A percentile compares a stretch with the other conserved stretches of the same genome.
Evolutionary conservation across 805 yeast species (phyloP).

Genomic region (Pichia nakasei): DNA sequence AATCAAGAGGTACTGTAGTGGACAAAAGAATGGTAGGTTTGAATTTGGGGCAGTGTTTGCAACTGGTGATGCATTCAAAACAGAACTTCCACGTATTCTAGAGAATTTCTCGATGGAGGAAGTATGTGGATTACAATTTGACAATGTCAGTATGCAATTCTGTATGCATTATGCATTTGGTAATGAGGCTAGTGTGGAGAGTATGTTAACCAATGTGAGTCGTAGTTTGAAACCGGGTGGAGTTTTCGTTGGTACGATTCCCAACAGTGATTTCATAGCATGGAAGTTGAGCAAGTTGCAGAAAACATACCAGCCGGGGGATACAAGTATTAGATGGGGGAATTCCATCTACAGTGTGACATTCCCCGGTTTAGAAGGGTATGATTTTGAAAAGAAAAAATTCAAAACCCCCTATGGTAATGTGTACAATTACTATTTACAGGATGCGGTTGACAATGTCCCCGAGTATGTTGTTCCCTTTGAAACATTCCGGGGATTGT

Average conservation of each 20-base stretch:
- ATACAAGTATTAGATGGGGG: conserved; percentile 56
- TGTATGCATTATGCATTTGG: conserved; percentile 94
- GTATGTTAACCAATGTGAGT: conserved; percentile 65
- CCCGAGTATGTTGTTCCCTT: conserved; percentile 97
- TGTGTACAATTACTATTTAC: conserved; percentile 67
- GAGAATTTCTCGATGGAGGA: conserved; percentile 55
- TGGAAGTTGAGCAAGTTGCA: conserved; percentile 49
- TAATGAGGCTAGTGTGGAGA: conserved; percentile 68
- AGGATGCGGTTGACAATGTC: conserved; percentile 92
- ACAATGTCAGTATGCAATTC: conserved; percentile 83
- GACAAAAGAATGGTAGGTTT: conserved; percentile 30
- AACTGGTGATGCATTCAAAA: conserved; percentile 86
- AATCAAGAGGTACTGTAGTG: conserved; percentile 46
- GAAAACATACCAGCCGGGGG: not conserved
- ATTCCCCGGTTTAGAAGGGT: conserved; percentile 43
- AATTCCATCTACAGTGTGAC: conserved; percentile 75
- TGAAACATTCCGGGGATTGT: conserved; percentile 73
- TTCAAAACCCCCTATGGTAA: conserved; percentile 77
- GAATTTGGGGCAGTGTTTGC: conserved; percentile 59
- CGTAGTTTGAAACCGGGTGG: conserved; percentile 77
- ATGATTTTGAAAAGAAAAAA: conserved; percentile 59
- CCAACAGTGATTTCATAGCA: conserved; percentile 77
- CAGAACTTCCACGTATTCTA: conserved; percentile 58
- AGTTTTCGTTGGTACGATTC: conserved; percentile 85
- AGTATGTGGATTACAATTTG: conserved; percentile 58